These are phyloP conservation scores for Macrophomina pseudophaseolina DNA, from an alignment of 2,329 filamentous ascomycete genomes.

Conservation along the genomic window DNA sequence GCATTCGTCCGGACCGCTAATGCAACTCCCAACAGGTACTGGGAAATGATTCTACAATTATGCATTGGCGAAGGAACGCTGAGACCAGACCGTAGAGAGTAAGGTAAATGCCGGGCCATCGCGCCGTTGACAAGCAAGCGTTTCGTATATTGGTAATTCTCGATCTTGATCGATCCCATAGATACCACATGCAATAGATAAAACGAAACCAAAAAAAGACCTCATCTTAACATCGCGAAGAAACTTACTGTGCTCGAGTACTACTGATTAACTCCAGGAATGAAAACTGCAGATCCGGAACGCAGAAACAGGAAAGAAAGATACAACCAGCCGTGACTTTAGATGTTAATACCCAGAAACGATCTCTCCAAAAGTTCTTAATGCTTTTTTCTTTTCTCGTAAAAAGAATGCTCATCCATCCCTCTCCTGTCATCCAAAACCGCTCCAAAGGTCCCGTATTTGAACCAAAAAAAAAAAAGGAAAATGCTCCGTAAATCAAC, in stretches of 20 bases:
- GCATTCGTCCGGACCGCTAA: too few relatives aligned
- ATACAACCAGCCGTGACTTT: constrained; percentile 2
- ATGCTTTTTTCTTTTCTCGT: not conserved
- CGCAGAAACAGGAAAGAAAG: not conserved
- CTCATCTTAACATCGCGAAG: not conserved
- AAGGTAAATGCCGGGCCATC: too few relatives aligned
- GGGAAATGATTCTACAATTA: too few relatives aligned
- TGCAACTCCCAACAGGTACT: too few relatives aligned
- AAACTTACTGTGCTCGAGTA: not conserved
- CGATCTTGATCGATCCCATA: too few relatives aligned
- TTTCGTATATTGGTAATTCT: too few relatives aligned
- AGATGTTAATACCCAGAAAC: not conserved
- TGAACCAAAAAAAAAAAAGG: not conserved
- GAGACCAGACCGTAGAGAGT: too few relatives aligned
- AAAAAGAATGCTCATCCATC: not conserved
- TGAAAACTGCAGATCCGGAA: not conserved
- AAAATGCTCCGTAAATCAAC: too few relatives aligned
- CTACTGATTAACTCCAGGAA: too few relatives aligned
- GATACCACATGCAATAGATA: not conserved
- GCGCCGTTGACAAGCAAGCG: too few relatives aligned
- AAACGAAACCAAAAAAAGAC: not conserved
- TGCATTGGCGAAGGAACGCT: too few relatives aligned
- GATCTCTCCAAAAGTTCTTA: not conserved
- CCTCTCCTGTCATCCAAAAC: not conserved
- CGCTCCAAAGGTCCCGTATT: not conserved